A percentile compares a stretch with the other conserved stretches of the same genome.
Evolutionary conservation across 305 asterid genomes (phyloP).

Genomic region (Fraxinus velutina): DNA sequence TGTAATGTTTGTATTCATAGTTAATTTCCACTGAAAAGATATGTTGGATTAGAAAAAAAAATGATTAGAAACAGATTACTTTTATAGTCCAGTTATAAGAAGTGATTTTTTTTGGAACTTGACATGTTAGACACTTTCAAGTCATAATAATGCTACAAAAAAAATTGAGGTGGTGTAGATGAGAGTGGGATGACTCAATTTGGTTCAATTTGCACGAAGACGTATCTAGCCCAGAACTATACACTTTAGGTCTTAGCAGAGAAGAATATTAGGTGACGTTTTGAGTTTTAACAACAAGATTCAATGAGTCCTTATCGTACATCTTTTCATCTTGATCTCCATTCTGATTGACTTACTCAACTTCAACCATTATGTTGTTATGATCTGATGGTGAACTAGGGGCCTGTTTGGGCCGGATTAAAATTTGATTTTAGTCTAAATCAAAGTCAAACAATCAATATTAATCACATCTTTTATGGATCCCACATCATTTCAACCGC

Average conservation of each 20-base stretch:
- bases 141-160: background rate
- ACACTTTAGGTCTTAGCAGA: background rate
- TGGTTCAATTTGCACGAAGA: background rate
- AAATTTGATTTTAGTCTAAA: too few species aligned
- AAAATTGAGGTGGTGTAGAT: background rate
- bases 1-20: background rate
- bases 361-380: too few species aligned
- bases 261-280: background rate
- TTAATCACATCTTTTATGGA: too few species aligned
- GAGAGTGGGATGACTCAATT: background rate
- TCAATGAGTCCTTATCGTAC: too few species aligned
- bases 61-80: background rate
- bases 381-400: too few species aligned
- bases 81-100: background rate
- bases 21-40: background rate
- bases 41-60: background rate
- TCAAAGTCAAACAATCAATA: too few species aligned
- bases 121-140: too few species aligned
- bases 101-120: background rate
- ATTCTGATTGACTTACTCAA: too few species aligned
- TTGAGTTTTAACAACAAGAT: background rate
- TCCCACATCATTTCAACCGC: too few species aligned
- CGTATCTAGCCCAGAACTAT: too few species aligned
- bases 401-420: too few species aligned
- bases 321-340: too few species aligned